Conservation (phyloP, 495 filamentous ascomycete species). For the Penicillium lividum region DNA sequence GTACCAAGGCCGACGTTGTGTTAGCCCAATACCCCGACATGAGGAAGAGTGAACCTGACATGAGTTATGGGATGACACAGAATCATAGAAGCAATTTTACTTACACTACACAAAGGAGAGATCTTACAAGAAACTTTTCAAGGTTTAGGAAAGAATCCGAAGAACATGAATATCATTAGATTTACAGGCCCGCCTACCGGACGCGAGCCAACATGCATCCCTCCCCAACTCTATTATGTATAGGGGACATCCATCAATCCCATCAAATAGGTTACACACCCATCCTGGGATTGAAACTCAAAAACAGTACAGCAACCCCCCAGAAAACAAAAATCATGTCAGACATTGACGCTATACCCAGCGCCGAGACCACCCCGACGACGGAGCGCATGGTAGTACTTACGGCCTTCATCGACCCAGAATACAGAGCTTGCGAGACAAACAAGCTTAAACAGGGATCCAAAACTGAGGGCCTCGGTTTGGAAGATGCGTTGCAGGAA, state of each 20-base stretch:
- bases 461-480: slow-evolving; percentile 77
- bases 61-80: too few species aligned
- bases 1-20: too few species aligned
- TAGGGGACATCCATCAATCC: slow-evolving; percentile 18
- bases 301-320: slow-evolving; percentile 1
- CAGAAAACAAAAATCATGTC: slow-evolving; percentile 14
- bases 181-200: background rate
- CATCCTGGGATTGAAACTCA: background rate
- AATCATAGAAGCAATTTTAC: too few species aligned
- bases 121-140: background rate
- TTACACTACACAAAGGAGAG: background rate
- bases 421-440: slow-evolving; percentile 83
- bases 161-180: slow-evolving; percentile 8
- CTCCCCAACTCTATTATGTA: slow-evolving; percentile 25
- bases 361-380: slow-evolving; percentile 38
- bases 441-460: slow-evolving; percentile 71
- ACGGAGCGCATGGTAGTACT: slow-evolving; percentile 54
- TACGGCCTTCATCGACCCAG: slow-evolving; percentile 90
- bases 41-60: too few species aligned
- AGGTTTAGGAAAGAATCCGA: background rate
- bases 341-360: slow-evolving; percentile 50
- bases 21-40: too few species aligned
- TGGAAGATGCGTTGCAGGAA: slow-evolving; percentile 93
- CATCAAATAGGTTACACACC: slow-evolving; percentile 24
- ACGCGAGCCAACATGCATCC: background rate